Evolutionary conservation across 208 protist genomes (phyloP).

Genomic region (Leishmania mexicana): DNA sequence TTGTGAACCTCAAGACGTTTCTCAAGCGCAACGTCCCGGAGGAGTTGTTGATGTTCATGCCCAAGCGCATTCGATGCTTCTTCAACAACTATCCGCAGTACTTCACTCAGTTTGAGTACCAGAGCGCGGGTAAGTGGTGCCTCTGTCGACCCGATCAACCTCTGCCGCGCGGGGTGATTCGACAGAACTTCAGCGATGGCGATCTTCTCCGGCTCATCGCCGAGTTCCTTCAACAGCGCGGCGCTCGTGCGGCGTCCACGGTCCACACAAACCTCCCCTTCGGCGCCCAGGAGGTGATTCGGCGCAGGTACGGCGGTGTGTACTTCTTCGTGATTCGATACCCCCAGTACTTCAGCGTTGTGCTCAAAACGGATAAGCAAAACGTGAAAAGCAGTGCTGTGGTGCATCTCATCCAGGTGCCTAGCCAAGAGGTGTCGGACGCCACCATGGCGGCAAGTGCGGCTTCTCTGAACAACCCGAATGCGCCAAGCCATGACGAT

Average conservation of each 20-base stretch:
- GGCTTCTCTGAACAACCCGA: constrained; percentile 8
- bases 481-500: constrained; percentile 9
- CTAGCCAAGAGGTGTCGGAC: constrained; percentile 24
- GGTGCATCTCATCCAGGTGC: constrained; percentile 79
- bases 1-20: constrained; percentile 67
- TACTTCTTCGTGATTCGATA: constrained; percentile 79
- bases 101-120: constrained; percentile 87
- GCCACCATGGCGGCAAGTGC: constrained; percentile 22
- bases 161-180: constrained; percentile 82
- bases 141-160: constrained; percentile 71
- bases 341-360: constrained; percentile 84
- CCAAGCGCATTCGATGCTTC: constrained; percentile 70
- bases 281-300: constrained; percentile 77
- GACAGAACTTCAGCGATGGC: constrained; percentile 74
- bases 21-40: constrained; percentile 69
- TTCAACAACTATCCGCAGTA: constrained; percentile 87
- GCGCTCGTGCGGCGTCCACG: constrained; percentile 36
- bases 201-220: constrained; percentile 84
- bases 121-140: constrained; percentile 69
- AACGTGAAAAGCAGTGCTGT: constrained; percentile 74
- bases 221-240: constrained; percentile 65
- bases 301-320: constrained; percentile 73
- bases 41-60: constrained; percentile 78
- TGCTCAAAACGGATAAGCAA: constrained; percentile 59
- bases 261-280: constrained; percentile 73